phyloP scores from a whole-genome alignment of 768 basidiomycete species.

The Mycena capillaripes region DNA sequence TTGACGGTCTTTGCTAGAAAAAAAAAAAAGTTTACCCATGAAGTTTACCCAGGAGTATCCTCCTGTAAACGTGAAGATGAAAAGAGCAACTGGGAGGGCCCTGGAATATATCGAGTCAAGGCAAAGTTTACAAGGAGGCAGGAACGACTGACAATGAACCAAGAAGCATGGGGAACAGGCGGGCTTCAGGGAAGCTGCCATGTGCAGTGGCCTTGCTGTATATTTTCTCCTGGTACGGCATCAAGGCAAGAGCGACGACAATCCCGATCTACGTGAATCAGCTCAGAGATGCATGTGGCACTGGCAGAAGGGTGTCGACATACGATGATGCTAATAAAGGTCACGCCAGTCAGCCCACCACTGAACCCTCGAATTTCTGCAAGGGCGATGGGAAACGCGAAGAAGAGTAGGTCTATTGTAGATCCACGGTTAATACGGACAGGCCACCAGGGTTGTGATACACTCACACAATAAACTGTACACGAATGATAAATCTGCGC shows the following conservation, averaged over 20 bases:
- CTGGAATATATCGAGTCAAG: conserved; percentile 27
- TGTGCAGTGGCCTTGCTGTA: conserved; percentile 49
- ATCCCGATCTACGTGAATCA: conserved; percentile 50
- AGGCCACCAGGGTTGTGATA: not conserved
- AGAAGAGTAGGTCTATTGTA: conserved; percentile 53
- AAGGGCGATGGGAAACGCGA: conserved; percentile 61
- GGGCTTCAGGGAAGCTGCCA: conserved; percentile 58
- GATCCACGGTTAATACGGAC: no score
- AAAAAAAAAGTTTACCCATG: conserved; percentile 43
- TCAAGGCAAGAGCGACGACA: conserved; percentile 44
- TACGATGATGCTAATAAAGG: conserved; percentile 61
- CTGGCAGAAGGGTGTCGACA: conserved; percentile 16
- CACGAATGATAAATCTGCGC: conserved; percentile 57
- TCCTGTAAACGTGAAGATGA: conserved; percentile 61
- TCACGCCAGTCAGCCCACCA: conserved; percentile 54
- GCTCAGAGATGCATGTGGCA: not conserved
- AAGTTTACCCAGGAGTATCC: conserved; percentile 56
- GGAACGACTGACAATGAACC: conserved; percentile 50
- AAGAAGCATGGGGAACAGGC: conserved; percentile 58
- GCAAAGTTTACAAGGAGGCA: no score
- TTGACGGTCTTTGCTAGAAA: not conserved
- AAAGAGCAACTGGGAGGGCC: conserved; percentile 55
- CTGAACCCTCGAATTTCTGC: conserved; percentile 55
- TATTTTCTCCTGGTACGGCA: conserved; percentile 52
- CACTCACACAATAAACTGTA: conserved; percentile 55